phyloP scores from a whole-genome alignment of 2,329 filamentous ascomycete species.

The Lachnellula hyalina region DNA sequence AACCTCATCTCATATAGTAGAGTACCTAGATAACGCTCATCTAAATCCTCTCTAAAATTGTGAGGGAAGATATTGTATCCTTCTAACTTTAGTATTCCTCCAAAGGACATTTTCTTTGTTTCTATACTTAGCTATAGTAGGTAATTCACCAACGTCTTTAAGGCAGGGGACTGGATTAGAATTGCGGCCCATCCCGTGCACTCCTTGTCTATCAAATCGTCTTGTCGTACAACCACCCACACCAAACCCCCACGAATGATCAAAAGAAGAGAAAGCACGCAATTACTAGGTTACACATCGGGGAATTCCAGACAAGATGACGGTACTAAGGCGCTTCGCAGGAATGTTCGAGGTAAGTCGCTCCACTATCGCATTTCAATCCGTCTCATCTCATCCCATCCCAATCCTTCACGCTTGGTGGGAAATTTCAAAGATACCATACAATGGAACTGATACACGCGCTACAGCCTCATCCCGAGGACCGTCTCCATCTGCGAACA shows the following conservation, averaged over 20 bases:
- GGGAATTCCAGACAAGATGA: background rate
- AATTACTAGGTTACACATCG: background rate
- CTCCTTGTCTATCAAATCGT: too few species aligned
- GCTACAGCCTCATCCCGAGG: conserved; percentile 57
- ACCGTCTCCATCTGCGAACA: conserved; percentile 71
- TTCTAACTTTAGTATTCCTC: too few species aligned
- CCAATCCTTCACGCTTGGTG: background rate
- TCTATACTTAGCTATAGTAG: too few species aligned
- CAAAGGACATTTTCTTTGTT: too few species aligned
- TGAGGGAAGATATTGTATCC: too few species aligned
- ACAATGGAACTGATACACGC: conserved; percentile 16
- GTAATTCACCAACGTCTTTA: too few species aligned
- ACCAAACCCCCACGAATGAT: background rate
- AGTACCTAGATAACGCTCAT: too few species aligned
- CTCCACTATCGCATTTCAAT: background rate
- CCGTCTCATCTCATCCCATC: background rate
- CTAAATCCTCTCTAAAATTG: too few species aligned
- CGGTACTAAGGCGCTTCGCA: background rate
- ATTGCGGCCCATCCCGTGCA: too few species aligned
- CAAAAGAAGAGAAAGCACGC: background rate
- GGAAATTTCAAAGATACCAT: background rate
- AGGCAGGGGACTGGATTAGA: too few species aligned
- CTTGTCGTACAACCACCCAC: too few species aligned
- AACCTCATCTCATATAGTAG: too few species aligned
- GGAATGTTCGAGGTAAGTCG: conserved; percentile 25